These are phyloP conservation scores for Cordyceps javanica DNA, from an alignment of 2,329 filamentous ascomycete species.

Conservation along the genomic window DNA sequence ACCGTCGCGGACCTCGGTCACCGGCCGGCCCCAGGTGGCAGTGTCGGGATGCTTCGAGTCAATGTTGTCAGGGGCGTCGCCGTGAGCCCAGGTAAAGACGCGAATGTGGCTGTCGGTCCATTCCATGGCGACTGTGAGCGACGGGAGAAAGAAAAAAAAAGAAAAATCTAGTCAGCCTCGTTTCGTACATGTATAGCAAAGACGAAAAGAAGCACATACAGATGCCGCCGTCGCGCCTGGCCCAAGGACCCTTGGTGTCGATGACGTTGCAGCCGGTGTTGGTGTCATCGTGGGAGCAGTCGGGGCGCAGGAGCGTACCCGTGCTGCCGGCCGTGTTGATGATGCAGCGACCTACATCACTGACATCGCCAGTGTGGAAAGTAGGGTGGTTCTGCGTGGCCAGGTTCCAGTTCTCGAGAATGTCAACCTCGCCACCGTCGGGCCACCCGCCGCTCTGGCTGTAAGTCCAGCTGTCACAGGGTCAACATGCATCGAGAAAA, in stretches of 20 bases:
- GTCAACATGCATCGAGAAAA: too few species aligned
- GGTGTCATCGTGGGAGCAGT: constrained; percentile 18
- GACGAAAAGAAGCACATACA: constrained; percentile 34
- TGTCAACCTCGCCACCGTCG: constrained; percentile 57
- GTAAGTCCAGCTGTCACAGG: constrained; percentile 37
- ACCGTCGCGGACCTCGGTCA: constrained; percentile 18
- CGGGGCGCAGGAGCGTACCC: not conserved
- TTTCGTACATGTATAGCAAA: not conserved
- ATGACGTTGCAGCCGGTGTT: constrained; percentile 36
- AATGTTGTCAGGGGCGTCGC: constrained; percentile 52
- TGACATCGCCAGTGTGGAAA: constrained; percentile 43
- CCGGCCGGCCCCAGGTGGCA: constrained; percentile 21
- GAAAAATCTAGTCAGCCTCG: constrained; percentile 10
- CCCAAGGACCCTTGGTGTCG: constrained; percentile 34
- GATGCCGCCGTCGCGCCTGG: constrained; percentile 31
- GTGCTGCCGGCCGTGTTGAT: constrained; percentile 28
- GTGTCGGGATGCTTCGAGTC: constrained; percentile 22
- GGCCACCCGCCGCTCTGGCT: constrained; percentile 50
- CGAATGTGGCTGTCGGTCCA: constrained; percentile 57
- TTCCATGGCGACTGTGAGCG: constrained; percentile 49
- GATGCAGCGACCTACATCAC: constrained; percentile 28
- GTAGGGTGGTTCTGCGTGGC: constrained; percentile 50
- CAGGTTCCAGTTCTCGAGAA: constrained; percentile 61
- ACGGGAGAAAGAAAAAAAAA: too few species aligned
- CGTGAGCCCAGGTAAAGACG: constrained; percentile 59